Evolutionary conservation across 169 alveolate species (phyloP), one percentile per base, ranked within the genome.

Genomic region (Cryptosporidium bovis): DNA sequence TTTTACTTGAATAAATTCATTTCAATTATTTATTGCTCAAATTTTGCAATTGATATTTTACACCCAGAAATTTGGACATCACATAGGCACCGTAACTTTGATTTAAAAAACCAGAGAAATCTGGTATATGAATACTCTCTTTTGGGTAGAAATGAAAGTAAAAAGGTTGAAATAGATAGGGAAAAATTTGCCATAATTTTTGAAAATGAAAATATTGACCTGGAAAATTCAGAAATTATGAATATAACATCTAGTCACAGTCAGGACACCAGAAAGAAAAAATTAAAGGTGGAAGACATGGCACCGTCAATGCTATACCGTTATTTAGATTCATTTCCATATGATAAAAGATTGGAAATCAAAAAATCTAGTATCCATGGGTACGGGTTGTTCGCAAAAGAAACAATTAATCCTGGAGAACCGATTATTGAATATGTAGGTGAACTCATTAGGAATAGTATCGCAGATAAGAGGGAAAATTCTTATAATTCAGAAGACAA

Each of bases 361-460:
- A 92, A 83, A 34, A 91, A 92, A 56, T 94, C 97, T 7, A 92
- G 91, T 56, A 97, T 97, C 36, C 99, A 97, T 91, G 97, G 98
- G 65, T 93, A 94, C 71, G 99, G 99, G 7, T 92, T 97, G 46
- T 97, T 96, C 77, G 96, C 98, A 18, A 64, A 90, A 50, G 98
- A 94, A 85, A 91, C 89, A 64, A 94, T 97, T 58, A 82, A 93
- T 56, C 94, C 96, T 60, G 98, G 98, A 20, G 98, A 97, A 82
- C 98, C 98, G 24, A 98, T 97, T 48, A 95, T 97, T 64, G 99
- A 97, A 85, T 97, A 97, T 91, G 97, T 97, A 13, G 99, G 99
- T 51, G 99, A 97, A 84, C 89, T 95, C 58, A 93, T 96, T 44
- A 92, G 97, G 27, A 95, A 95, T 84, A 91, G 91, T 82, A 94